A percentile compares a stretch with the other conserved stretches of the same genome.
These are phyloP conservation scores for Zelonia costaricensis DNA, from an alignment of 208 protist species.

Conservation along the genomic window DNA sequence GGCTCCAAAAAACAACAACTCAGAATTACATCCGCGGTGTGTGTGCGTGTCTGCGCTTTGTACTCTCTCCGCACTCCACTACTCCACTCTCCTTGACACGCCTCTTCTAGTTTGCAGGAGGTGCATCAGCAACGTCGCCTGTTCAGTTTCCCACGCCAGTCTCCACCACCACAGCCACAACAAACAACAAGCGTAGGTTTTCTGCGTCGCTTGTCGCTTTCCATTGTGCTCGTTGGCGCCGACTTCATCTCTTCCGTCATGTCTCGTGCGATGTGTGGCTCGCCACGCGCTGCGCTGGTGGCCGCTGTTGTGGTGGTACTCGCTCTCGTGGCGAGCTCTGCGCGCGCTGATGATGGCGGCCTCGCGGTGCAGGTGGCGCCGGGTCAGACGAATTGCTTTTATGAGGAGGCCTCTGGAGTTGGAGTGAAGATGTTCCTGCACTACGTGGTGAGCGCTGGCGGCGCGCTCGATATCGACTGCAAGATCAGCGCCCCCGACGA, in stretches of 20 bases:
- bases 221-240: not conserved
- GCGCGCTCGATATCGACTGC: slow-evolving; percentile 76
- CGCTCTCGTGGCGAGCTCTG: not conserved
- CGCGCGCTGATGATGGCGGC: slow-evolving; percentile 38
- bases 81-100: no score
- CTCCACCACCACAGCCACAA: no score
- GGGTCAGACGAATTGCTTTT: slow-evolving; percentile 74
- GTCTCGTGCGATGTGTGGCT: not conserved
- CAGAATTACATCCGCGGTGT: no score
- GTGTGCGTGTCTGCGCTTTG: no score
- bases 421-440: slow-evolving; percentile 75
- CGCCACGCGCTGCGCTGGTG: slow-evolving; percentile 1
- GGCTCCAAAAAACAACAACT: no score
- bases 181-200: no score
- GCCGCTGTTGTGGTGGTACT: slow-evolving; percentile 27
- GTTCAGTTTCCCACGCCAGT: no score
- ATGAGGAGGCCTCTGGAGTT: slow-evolving; percentile 51
- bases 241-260: no score
- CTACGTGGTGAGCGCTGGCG: slow-evolving; percentile 81
- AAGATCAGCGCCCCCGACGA: slow-evolving; percentile 54
- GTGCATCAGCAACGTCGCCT: no score
- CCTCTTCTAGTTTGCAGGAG: no score
- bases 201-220: no score
- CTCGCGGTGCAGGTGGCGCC: slow-evolving; percentile 58
- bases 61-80: no score